These are phyloP conservation scores for Trichosporon sp. DNA, from an alignment of 1,284 basidiomycete genomes.

Conservation along the genomic window DNA sequence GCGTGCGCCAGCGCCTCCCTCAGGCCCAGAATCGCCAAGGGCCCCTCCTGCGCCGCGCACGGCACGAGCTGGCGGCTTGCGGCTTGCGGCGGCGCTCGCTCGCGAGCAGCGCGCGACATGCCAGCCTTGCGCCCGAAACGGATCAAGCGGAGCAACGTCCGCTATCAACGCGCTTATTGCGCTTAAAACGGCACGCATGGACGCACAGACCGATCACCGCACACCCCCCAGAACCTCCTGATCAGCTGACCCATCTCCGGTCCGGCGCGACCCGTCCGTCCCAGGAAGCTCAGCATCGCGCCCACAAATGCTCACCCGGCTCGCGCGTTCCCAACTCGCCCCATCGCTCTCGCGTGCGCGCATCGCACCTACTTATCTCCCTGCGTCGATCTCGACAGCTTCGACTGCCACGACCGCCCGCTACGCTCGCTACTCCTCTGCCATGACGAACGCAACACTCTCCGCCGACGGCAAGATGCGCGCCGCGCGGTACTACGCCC, in stretches of 20 bases:
- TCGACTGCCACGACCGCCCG: neutral
- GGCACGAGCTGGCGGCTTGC: no score
- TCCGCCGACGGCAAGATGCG: slow-evolving; percentile 11
- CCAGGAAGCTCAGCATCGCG: neutral
- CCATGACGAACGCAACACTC: slow-evolving; percentile 8
- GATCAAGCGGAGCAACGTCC: neutral
- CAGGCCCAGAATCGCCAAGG: no score
- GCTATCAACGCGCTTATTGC: neutral
- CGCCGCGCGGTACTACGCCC: slow-evolving; percentile 19
- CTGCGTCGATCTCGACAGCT: neutral
- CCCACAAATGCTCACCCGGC: neutral
- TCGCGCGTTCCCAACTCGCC: neutral
- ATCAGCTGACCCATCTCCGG: neutral
- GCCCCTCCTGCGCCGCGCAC: no score
- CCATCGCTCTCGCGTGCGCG: no score
- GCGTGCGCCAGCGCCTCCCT: no score
- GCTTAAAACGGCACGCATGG: neutral
- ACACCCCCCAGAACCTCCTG: neutral
- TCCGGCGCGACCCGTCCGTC: neutral
- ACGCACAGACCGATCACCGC: neutral
- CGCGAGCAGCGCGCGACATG: no score
- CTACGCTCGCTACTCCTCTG: neutral
- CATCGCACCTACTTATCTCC: neutral
- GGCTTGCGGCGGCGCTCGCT: neutral
- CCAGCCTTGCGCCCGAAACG: neutral